Percentiles rank a stretch among this genome's conserved stretches.
Evolutionary conservation across 805 yeast species (phyloP).

Genomic region (Zygoascus bituminiphila): DNA sequence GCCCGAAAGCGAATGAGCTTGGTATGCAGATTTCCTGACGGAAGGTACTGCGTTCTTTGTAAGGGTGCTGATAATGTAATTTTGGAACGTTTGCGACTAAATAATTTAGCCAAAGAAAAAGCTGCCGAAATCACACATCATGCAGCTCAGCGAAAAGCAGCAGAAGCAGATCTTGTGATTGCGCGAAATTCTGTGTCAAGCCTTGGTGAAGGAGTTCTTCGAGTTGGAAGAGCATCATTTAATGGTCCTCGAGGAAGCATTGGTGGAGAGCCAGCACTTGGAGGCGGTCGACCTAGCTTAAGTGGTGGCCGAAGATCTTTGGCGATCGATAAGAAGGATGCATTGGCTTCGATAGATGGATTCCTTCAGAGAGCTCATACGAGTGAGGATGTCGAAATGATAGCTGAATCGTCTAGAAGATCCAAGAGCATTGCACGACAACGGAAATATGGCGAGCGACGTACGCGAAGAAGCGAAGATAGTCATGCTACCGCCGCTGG

Average conservation of each 20-base stretch:
- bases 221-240: neutral
- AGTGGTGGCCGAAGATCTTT: constrained; percentile 21
- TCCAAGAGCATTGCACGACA: constrained; percentile 21
- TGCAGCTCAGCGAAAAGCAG: constrained; percentile 54
- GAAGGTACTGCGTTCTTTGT: constrained; percentile 66
- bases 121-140: constrained; percentile 52
- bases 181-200: constrained; percentile 47
- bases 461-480: constrained; percentile 1
- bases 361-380: constrained; percentile 21
- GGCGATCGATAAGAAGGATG: constrained; percentile 21
- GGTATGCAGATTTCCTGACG: constrained; percentile 69
- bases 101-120: constrained; percentile 53
- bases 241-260: neutral
- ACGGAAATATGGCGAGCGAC: constrained; percentile 17
- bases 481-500: constrained; percentile 5
- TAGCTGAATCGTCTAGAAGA: constrained; percentile 22
- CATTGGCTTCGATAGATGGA: constrained; percentile 22
- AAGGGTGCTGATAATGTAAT: constrained; percentile 96
- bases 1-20: constrained; percentile 91
- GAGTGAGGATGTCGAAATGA: constrained; percentile 23
- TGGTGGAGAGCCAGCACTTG: neutral
- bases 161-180: constrained; percentile 60
- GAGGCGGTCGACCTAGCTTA: constrained; percentile 12
- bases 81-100: constrained; percentile 56
- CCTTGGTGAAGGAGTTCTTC: constrained; percentile 25